Evolutionary conservation across 164 flowering plant species (phyloP), one percentile per base, ranked within the genome.

Genomic region (Piper longum): DNA sequence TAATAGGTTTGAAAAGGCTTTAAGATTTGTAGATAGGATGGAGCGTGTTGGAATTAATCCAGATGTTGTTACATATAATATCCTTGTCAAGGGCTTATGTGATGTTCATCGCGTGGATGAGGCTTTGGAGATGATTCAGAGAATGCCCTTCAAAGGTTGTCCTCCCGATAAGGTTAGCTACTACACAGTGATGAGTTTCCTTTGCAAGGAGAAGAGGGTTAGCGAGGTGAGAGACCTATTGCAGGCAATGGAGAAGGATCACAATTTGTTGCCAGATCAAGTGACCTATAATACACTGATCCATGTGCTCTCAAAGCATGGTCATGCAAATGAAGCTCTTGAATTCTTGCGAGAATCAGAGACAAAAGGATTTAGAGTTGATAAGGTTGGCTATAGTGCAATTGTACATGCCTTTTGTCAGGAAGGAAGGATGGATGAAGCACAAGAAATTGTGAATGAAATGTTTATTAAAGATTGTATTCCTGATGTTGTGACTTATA

Each of bases 401-500:
- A 62, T 90, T 44, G 78, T 93, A 60, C 75, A 84, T 62, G 74
- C 95, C 11, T 84, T 77, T 51, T 88, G 95, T 65, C 83, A 70
- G 57, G 71, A 73, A 16, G 97, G 96, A 62, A 73, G 66, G 36
- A 76, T 86, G 62, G 88, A 81, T 55, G 74, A 73, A 67, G 97
- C 96, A 36, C 85, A 86, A 74, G 87, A 80, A 69, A 64, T 93
- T 63, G 86, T 93, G 44, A 76, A 66, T 70, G 84, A 79, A 72
- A 93, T 93, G 98, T 76, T 84, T 59, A 56, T 63, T 6, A 84
- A 83, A 54, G 85, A 81, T 67, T 88, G 92, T 66, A 57, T 43
- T 58, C 98, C 98, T 44, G 98, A 93, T 81, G 96, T 93, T 4
- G 95, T 88, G 59, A 90, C 97, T 19, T 93, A 90, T 63, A 90